These are phyloP conservation scores for Rosa persica DNA, from an alignment of 306 rosid species.

Conservation along the genomic window DNA sequence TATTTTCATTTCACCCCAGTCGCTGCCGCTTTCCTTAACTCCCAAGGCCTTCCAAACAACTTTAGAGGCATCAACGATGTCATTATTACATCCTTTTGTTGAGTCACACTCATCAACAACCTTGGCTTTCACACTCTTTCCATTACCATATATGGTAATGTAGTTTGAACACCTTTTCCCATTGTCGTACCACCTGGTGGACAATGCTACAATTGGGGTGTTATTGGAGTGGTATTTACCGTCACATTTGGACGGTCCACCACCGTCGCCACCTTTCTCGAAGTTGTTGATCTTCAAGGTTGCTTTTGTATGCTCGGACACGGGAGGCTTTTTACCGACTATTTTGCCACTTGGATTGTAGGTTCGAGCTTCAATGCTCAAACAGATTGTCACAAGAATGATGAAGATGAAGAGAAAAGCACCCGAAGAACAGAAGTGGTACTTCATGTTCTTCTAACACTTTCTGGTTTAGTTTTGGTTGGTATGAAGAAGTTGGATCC, in stretches of 20 bases:
- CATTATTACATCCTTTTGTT: conserved; percentile 33
- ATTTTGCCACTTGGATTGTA: not conserved
- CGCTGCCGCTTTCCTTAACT: not conserved
- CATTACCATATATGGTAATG: conserved; percentile 38
- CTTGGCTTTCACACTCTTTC: conserved; percentile 40
- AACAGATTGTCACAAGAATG: not conserved
- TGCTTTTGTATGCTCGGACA: not conserved
- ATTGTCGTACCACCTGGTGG: conserved; percentile 36
- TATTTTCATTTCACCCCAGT: conserved; percentile 22
- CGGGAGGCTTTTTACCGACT: not conserved
- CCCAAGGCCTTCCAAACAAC: conserved; percentile 33
- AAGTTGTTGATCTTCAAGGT: not conserved
- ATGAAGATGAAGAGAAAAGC: conserved; percentile 6
- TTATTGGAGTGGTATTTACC: conserved; percentile 31
- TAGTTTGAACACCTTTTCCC: conserved; percentile 24
- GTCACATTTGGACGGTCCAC: conserved; percentile 40
- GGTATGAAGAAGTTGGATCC: not conserved
- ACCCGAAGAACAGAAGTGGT: not conserved
- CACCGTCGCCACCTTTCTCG: conserved; percentile 20
- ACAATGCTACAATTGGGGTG: conserved; percentile 37
- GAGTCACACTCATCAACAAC: conserved; percentile 74
- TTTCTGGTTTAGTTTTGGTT: not conserved
- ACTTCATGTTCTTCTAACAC: not conserved
- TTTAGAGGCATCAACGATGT: conserved; percentile 33
- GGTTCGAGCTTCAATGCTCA: not conserved